These are phyloP conservation scores for Neocallimastix lanati DNA, from an alignment of 192 early-diverging fungal genomes.

Conservation along the genomic window DNA sequence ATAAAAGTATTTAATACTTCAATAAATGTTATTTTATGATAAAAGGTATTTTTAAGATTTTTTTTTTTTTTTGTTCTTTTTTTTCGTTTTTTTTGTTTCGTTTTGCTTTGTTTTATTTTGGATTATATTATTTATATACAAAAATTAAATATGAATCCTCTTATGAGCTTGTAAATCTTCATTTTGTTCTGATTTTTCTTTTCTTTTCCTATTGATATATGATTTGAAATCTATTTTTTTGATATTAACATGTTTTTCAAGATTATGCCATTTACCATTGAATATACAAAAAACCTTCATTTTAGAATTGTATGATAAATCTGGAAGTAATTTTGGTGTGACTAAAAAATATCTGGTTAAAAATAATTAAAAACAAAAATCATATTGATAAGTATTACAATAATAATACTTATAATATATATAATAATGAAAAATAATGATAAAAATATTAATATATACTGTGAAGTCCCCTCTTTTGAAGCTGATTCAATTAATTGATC, in stretches of 20 bases:
- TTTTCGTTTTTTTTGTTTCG: too few species aligned
- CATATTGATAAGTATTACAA: constrained; percentile 1
- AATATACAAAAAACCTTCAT: constrained; percentile 87
- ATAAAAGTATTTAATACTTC: too few species aligned
- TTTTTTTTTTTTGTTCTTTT: too few species aligned
- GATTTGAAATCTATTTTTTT: too few species aligned
- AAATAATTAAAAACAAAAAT: neutral
- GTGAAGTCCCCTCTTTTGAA: constrained; percentile 42
- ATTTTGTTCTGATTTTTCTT: too few species aligned
- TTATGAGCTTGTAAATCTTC: too few species aligned
- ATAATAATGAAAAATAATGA: neutral
- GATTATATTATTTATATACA: too few species aligned
- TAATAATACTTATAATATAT: constrained; percentile 1
- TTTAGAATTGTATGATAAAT: constrained; percentile 72
- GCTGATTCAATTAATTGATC: constrained; percentile 67
- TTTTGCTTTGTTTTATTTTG: too few species aligned
- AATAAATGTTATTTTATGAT: too few species aligned
- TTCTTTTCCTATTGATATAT: too few species aligned
- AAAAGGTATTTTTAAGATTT: too few species aligned
- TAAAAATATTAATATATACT: constrained; percentile 20
- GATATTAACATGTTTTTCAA: constrained; percentile 12
- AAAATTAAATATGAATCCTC: too few species aligned
- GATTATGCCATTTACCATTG: constrained; percentile 85
- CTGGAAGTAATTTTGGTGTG: constrained; percentile 88
- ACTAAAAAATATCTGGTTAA: constrained; percentile 76